phyloP scores from a whole-genome alignment of 2,329 filamentous ascomycete genomes.

The Coleophoma crateriformis region DNA sequence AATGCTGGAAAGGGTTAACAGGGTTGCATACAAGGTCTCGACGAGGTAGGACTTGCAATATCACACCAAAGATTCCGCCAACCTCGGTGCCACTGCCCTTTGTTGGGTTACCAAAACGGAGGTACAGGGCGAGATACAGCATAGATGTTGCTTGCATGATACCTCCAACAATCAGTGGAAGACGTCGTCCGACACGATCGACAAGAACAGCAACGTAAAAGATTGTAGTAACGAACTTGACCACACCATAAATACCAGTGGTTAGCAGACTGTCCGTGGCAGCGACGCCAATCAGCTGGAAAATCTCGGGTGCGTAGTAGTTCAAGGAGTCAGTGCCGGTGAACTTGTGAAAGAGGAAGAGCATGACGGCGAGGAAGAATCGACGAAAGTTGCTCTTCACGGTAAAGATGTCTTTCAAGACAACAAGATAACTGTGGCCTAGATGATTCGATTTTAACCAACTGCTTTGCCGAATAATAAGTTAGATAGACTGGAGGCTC shows the following conservation, averaged over 20 bases:
- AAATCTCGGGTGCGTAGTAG: conserved; percentile 55
- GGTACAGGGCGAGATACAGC: conserved; percentile 63
- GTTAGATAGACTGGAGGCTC: background rate
- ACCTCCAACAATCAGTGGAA: conserved; percentile 54
- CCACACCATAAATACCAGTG: conserved; percentile 65
- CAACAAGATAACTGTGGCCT: conserved; percentile 21
- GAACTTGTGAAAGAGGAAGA: conserved; percentile 49
- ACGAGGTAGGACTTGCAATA: conserved; percentile 17
- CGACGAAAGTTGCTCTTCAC: conserved; percentile 63
- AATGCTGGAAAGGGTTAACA: conserved; percentile 4
- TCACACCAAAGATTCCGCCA: conserved; percentile 34
- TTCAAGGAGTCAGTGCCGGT: conserved; percentile 55
- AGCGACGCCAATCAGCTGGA: conserved; percentile 54
- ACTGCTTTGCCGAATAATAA: background rate
- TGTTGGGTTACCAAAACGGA: conserved; percentile 51
- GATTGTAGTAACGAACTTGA: conserved; percentile 57
- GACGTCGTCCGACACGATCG: conserved; percentile 58
- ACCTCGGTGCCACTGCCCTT: conserved; percentile 33
- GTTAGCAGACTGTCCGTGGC: conserved; percentile 45
- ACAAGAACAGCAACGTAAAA: conserved; percentile 61
- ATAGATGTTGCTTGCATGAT: conserved; percentile 53
- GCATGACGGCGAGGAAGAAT: conserved; percentile 37
- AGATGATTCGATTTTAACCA: background rate
- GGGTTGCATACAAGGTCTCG: background rate
- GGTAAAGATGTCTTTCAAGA: conserved; percentile 34